Percentiles rank a stretch among this genome's conserved stretches.
phyloP scores from a whole-genome alignment of 345 rosid genomes.

The Luvunga scandens region DNA sequence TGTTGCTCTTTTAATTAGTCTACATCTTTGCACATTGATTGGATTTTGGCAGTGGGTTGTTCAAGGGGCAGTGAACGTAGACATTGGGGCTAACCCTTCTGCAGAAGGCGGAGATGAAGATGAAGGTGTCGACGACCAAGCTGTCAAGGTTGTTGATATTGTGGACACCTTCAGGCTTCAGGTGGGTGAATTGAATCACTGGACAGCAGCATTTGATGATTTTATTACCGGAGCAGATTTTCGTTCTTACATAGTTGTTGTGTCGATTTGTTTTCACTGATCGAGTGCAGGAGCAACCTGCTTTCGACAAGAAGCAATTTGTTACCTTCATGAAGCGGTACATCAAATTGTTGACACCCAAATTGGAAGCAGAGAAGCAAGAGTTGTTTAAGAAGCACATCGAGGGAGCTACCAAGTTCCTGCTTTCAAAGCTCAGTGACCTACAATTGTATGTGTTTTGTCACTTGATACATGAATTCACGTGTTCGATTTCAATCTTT shows the following conservation, averaged over 20 bases:
- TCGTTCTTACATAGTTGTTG: background rate
- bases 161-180: constrained; percentile 98
- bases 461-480: background rate
- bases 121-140: constrained; percentile 84
- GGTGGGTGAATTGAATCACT: constrained; percentile 33
- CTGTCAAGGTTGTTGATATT: constrained; percentile 81
- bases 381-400: constrained; percentile 70
- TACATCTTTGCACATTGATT: background rate
- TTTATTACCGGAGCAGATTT: background rate
- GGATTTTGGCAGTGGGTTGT: constrained; percentile 66
- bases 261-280: background rate
- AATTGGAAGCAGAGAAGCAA: constrained; percentile 52
- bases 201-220: background rate
- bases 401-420: constrained; percentile 86
- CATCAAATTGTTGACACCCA: constrained; percentile 70
- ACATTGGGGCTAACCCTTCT: constrained; percentile 98
- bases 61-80: constrained; percentile 67
- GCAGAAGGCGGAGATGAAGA: constrained; percentile 85
- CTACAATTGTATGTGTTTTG: constrained; percentile 72
- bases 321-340: constrained; percentile 61
- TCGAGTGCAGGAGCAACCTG: constrained; percentile 75
- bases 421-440: constrained; percentile 78
- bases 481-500: background rate
- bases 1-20: background rate
- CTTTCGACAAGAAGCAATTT: constrained; percentile 84